Percentiles rank a stretch among this genome's conserved stretches.
These are phyloP conservation scores for Adiantum capillusveneris DNA, from an alignment of 75 land plant species.

Conservation along the genomic window DNA sequence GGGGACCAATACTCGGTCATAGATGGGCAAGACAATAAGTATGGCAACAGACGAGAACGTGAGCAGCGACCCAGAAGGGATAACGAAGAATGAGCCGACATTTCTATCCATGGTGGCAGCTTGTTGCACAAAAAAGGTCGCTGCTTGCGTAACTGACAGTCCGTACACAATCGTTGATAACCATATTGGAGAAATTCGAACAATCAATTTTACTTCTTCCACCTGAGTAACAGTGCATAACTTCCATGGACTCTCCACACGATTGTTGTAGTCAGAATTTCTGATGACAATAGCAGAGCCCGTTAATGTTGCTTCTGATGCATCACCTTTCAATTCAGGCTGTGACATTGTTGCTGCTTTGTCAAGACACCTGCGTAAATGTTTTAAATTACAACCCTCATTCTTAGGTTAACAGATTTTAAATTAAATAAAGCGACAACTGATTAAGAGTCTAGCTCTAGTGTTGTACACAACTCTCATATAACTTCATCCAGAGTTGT, in stretches of 20 bases:
- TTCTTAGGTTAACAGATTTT: no score
- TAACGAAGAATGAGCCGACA: conserved; percentile 42
- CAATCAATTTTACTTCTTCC: conserved; percentile 33
- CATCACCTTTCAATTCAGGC: no score
- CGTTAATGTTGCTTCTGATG: no score
- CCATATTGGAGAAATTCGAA: conserved; percentile 73
- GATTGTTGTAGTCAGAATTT: no score
- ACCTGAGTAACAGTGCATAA: conserved; percentile 27
- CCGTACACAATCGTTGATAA: conserved; percentile 58
- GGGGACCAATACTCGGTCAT: conserved; percentile 65
- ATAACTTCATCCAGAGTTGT: no score
- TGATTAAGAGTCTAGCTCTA: no score
- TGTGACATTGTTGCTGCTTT: conserved; percentile 27
- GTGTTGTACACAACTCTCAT: no score
- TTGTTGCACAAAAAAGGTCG: conserved; percentile 83
- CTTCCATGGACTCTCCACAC: conserved; percentile 11
- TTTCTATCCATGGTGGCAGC: conserved; percentile 60
- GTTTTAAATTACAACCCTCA: no score
- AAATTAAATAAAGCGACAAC: no score
- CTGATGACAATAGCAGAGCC: no score
- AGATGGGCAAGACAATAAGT: conserved; percentile 63
- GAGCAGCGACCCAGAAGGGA: conserved; percentile 84
- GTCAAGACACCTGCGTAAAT: conserved; percentile 21
- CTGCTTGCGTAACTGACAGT: conserved; percentile 63
- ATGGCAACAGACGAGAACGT: conserved; percentile 56